Evolutionary conservation across 441 rosid genomes (phyloP), one percentile per base, ranked within the genome.

Genomic region (Dalechampia spathulata): DNA sequence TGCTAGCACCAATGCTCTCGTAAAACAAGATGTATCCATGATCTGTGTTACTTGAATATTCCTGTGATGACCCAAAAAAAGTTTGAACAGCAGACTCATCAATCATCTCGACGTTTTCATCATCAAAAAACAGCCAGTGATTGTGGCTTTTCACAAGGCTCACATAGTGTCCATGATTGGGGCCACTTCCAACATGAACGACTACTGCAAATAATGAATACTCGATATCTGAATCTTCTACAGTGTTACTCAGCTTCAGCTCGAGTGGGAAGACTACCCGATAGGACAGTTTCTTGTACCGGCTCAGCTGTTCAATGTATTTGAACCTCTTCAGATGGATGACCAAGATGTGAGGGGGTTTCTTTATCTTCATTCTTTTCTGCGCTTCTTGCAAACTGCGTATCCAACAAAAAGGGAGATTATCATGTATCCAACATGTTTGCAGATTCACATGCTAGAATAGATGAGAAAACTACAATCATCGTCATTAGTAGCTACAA

Each of bases 371-470:
- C 96, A 89, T 87, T 68, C 96, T 79, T 78, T 86, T 90, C 64
- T 87, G 94, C 9, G 95, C 96, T 82, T 89, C 97, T 75, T 89
- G 97, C 81, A 89, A 80, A 66, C 97, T 92, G 84, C 82, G 67
- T 19, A 28, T 23, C 3, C 52, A 36, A 58, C 38, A 32, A 25
- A 34, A 7, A 21, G n/a, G n/a, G n/a, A n/a, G n/a, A n/a, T n/a
- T n/a, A n/a, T n/a, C n/a, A n/a, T n/a, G n/a, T n/a, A n/a, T n/a
- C n/a, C n/a, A n/a, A n/a, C n/a, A n/a, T n/a, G n/a, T n/a, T n/a
- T n/a, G n/a, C n/a, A n/a, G n/a, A n/a, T n/a, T n/a, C n/a, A n/a
- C n/a, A n/a, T n/a, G n/a, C n/a, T n/a, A n/a, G n/a, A n/a, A n/a
- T n/a, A n/a, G n/a, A n/a, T n/a, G n/a, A n/a, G n/a, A n/a, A n/a